Evolutionary conservation across 2,329 filamentous ascomycete genomes (phyloP), one percentile per base, ranked within the genome.

Genomic region (Chaetomium sp.): DNA sequence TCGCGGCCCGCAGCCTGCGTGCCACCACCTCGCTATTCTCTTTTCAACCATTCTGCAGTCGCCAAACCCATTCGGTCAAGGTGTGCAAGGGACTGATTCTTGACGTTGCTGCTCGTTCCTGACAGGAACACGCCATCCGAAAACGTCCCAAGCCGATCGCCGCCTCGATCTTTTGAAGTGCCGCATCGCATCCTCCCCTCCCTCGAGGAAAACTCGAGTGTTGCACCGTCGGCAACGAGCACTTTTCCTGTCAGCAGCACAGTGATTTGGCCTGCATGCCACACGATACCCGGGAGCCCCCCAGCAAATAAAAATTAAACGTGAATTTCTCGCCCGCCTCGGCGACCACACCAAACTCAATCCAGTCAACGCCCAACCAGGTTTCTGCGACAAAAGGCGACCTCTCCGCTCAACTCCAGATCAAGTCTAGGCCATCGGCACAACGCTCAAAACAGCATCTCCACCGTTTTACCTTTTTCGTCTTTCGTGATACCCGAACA

Each of bases 381-480:
- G 75, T 76, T 76, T 77, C 74, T 76, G 76, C 76, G 72, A 79
- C 75, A 73, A 72, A 72, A 72, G 71, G 69, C 73, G 66, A 68
- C 65, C 70, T 75, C 74, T 76, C 75, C 77, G 75, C 75, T 74
- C 74, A 74, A 75, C 75, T 73, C 80, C 79, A 80, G 78, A 83
- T 82, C 76, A 75, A 82, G 80, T 80, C 81, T 82, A 83, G 80
- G 77, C 78, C 77, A 76, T 81, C 79, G 77, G 79, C 79, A 81
- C 78, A 76, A 81, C 78, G 75, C 79, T 80, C 79, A 80, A 82
- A 82, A 73, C 74, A 82, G 79, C 73, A 80, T 80, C 78, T 81
- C 79, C 79, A 81, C 79, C 74, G 74, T 71, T 73, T 80, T 74
- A 68, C 73, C 74, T 72, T 77, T 80, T 74, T 70, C 61, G 68